Evolutionary conservation across 176 grass and related monocot genomes (phyloP).

Genomic region (Avena eriantha): DNA sequence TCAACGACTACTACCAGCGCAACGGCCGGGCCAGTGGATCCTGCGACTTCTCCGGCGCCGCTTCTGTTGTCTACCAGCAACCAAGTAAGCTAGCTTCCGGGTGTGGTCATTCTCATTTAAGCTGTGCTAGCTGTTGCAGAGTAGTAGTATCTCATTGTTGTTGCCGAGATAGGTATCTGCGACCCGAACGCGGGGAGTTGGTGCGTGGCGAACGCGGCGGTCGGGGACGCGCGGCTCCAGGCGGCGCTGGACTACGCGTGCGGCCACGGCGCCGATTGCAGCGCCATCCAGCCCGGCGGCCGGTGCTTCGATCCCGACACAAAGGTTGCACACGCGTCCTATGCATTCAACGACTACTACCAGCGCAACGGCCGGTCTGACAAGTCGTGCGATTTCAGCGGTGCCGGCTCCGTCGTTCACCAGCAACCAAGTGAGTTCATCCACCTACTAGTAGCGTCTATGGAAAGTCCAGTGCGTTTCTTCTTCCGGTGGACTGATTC

Average conservation of each 20-base stretch:
- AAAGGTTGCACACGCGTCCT: constrained; percentile 48
- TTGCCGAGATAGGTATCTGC: not conserved
- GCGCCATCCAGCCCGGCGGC: constrained; percentile 52
- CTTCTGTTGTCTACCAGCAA: constrained; percentile 27
- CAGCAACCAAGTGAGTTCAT: constrained; percentile 3
- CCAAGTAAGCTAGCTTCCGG: too few relatives aligned
- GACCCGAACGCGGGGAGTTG: not conserved
- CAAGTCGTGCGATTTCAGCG: not conserved
- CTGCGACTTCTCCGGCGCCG: constrained; percentile 50
- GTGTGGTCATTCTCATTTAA: too few relatives aligned
- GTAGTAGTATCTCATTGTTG: too few relatives aligned
- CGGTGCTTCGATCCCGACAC: constrained; percentile 64
- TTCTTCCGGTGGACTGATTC: too few relatives aligned
- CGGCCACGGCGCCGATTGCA: constrained; percentile 59
- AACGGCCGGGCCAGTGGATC: not conserved
- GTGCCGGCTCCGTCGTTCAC: not conserved
- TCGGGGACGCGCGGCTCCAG: constrained; percentile 15
- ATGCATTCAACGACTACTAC: constrained; percentile 60
- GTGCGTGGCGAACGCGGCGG: constrained; percentile 51
- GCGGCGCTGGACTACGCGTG: constrained; percentile 40
- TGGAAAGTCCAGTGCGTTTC: too few relatives aligned
- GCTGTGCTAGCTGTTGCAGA: too few relatives aligned
- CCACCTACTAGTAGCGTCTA: too few relatives aligned
- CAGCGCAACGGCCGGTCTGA: constrained; percentile 6
- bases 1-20: constrained; percentile 62